These are phyloP conservation scores for Groenewaldozyma sp. DNA, from an alignment of 1,139 yeast genomes.

Conservation along the genomic window DNA sequence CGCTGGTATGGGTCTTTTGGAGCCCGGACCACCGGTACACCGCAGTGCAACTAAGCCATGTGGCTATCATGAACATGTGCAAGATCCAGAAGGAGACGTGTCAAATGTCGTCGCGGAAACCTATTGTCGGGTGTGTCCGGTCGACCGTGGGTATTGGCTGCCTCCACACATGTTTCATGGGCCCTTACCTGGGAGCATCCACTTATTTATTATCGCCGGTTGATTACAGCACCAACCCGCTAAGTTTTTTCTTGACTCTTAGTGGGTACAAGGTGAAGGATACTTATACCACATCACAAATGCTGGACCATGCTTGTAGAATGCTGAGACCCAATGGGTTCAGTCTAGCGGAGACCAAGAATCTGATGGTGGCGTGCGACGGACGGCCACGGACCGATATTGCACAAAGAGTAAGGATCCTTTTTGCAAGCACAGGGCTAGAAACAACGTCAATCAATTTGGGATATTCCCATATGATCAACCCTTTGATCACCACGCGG, in stretches of 20 bases:
- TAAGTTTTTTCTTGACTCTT: conserved; percentile 59
- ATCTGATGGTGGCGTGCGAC: conserved; percentile 75
- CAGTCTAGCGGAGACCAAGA: conserved; percentile 55
- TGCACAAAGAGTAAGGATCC: conserved; percentile 50
- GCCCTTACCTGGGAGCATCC: conserved; percentile 78
- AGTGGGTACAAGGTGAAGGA: conserved; percentile 79
- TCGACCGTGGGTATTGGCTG: conserved; percentile 84
- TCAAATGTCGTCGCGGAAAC: conserved; percentile 60
- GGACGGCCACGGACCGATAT: conserved; percentile 61
- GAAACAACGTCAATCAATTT: conserved; percentile 65
- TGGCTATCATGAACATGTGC: conserved; percentile 64
- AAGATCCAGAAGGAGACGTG: conserved; percentile 89
- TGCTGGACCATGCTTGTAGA: conserved; percentile 66
- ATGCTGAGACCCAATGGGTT: conserved; percentile 57
- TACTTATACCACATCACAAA: conserved; percentile 75
- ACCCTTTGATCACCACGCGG: conserved; percentile 77
- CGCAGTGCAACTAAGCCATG: conserved; percentile 57
- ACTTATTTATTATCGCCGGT: conserved; percentile 75
- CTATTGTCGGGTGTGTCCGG: conserved; percentile 80
- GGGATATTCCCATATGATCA: conserved; percentile 69
- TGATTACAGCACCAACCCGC: conserved; percentile 69
- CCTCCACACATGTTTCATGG: conserved; percentile 69
- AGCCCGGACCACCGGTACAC: conserved; percentile 65
- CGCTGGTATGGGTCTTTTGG: conserved; percentile 58
- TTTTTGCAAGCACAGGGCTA: conserved; percentile 56